Evolutionary conservation across 2,329 filamentous ascomycete genomes (phyloP).

Genomic region (Aspergillus sp.): DNA sequence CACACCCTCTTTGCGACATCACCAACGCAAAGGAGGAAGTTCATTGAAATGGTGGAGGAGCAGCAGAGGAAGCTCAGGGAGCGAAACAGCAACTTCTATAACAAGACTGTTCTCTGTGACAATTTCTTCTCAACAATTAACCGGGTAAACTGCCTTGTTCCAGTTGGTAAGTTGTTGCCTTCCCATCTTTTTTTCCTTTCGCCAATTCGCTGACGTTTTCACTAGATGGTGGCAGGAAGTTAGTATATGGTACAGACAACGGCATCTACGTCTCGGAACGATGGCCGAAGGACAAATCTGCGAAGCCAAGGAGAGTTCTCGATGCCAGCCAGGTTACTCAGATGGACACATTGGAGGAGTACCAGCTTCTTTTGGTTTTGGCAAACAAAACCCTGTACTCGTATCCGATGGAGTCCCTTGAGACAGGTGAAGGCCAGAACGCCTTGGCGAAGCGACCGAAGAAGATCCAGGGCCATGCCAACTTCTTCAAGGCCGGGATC

Average conservation of each 20-base stretch:
- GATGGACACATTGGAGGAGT: conserved; percentile 92
- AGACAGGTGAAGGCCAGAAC: conserved; percentile 64
- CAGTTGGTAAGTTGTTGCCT: conserved; percentile 63
- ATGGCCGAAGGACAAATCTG: conserved; percentile 67
- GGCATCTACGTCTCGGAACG: conserved; percentile 89
- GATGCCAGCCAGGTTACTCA: conserved; percentile 85
- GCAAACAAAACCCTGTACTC: conserved; percentile 89
- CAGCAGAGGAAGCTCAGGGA: conserved; percentile 81
- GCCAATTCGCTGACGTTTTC: too few species aligned
- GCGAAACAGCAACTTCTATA: conserved; percentile 58
- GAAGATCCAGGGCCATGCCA: conserved; percentile 95
- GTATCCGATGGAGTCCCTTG: conserved; percentile 77
- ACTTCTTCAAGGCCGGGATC: conserved; percentile 96
- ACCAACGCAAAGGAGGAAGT: conserved; percentile 81
- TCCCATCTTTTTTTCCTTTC: too few species aligned
- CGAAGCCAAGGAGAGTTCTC: conserved; percentile 70
- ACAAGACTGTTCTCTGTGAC: conserved; percentile 61
- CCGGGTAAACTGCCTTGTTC: conserved; percentile 87
- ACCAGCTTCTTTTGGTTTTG: conserved; percentile 80
- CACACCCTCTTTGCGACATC: conserved; percentile 80
- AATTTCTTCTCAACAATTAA: conserved; percentile 86
- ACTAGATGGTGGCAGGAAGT: conserved; percentile 84
- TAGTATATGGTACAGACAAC: conserved; percentile 88
- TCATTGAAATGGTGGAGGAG: conserved; percentile 88
- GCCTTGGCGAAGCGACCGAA: conserved; percentile 75